phyloP scores from a whole-genome alignment of 371 early-diverging fungal genomes.

The Mucor mucedo region DNA sequence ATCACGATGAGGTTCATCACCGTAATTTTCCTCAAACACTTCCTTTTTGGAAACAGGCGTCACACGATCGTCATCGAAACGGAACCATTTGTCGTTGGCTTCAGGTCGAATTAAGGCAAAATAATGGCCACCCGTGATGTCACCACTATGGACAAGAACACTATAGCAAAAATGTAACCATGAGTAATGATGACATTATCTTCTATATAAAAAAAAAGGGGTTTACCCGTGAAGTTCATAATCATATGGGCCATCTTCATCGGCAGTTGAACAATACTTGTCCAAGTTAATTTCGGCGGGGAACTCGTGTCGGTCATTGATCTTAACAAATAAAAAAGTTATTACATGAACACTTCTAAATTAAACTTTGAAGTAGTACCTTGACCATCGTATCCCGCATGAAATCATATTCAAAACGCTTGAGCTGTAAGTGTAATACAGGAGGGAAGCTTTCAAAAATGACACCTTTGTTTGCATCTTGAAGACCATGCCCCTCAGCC shows the following conservation, averaged over 20 bases:
- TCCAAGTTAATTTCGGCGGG: slow-evolving; percentile 90
- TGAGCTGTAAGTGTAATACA: slow-evolving; percentile 97
- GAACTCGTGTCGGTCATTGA: slow-evolving; percentile 98
- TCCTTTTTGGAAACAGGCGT: slow-evolving; percentile 85
- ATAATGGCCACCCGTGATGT: slow-evolving; percentile 97
- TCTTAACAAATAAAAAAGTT: slow-evolving; percentile 45
- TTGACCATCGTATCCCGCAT: slow-evolving; percentile 93
- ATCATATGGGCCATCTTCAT: slow-evolving; percentile 71
- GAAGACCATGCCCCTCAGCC: slow-evolving; percentile 96
- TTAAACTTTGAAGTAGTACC: slow-evolving; percentile 37
- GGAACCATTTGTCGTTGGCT: slow-evolving; percentile 84
- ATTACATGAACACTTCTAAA: not conserved
- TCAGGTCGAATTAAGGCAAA: slow-evolving; percentile 90
- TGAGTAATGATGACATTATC: not conserved
- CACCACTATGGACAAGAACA: slow-evolving; percentile 98
- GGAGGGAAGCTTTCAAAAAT: slow-evolving; percentile 95
- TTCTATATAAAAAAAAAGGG: not conserved
- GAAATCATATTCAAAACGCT: slow-evolving; percentile 98
- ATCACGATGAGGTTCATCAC: slow-evolving; percentile 69
- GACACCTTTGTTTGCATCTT: slow-evolving; percentile 97
- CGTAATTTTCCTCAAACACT: slow-evolving; percentile 96
- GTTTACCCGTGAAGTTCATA: slow-evolving; percentile 86
- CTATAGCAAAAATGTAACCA: slow-evolving; percentile 40
- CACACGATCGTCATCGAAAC: slow-evolving; percentile 98
- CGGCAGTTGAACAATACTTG: slow-evolving; percentile 79